Conservation (phyloP, 2,329 filamentous ascomycete genomes). For the Xylariaceae sp. region DNA sequence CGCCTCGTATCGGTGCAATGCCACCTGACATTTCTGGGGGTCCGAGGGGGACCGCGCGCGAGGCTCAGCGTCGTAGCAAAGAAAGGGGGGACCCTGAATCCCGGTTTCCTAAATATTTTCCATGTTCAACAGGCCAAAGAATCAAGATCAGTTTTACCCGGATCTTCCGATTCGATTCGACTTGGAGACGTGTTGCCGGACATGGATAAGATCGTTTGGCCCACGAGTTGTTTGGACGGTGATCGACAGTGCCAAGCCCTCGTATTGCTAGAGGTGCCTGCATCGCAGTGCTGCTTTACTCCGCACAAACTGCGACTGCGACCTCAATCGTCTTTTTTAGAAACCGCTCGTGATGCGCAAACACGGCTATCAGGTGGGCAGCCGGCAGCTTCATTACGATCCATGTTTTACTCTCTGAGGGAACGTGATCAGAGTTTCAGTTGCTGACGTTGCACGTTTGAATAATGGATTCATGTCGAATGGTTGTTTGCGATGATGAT, state of each 20-base stretch:
- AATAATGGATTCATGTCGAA: background rate
- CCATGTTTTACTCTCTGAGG: background rate
- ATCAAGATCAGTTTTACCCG: slow-evolving; percentile 9
- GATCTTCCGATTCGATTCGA: slow-evolving; percentile 21
- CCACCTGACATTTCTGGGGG: too few species aligned
- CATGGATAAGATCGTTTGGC: too few species aligned
- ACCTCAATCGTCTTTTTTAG: background rate
- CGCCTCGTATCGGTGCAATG: too few species aligned
- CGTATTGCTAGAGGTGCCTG: slow-evolving; percentile 24
- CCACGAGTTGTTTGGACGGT: slow-evolving; percentile 11
- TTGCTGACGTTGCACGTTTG: background rate
- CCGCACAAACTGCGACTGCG: slow-evolving; percentile 16
- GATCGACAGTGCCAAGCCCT: slow-evolving; percentile 30
- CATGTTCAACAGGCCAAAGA: too few species aligned
- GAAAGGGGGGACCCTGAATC: background rate
- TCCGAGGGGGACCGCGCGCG: too few species aligned
- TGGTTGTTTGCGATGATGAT: background rate
- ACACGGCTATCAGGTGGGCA: background rate
- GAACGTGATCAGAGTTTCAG: slow-evolving; percentile 1
- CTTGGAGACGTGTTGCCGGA: background rate
- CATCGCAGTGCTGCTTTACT: slow-evolving; percentile 18
- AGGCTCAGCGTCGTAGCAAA: too few species aligned
- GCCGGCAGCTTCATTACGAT: background rate
- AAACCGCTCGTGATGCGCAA: background rate
- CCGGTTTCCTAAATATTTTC: too few species aligned